Base-by-base conservation (phyloP, 371 early-diverging fungal genomes). In the Lichtheimia ornata region DNA sequence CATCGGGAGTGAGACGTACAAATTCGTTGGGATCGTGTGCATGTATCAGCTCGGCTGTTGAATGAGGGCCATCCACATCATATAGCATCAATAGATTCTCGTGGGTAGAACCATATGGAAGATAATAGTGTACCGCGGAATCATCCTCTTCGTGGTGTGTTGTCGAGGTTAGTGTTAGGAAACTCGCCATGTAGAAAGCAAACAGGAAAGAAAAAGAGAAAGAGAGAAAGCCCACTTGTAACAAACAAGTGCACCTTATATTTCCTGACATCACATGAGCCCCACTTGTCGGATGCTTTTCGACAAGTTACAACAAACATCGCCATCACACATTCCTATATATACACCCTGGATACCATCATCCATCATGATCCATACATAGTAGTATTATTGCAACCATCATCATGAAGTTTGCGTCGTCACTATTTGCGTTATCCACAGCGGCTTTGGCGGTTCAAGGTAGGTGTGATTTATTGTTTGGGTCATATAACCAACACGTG, bases 21-120 rank as follows among this genome's bases (percentile, higher is more conserved):
- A 56, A 56, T 13, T 45, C 45, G 24, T 27, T 24, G 30, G 15
- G 20, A 15, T 42, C 22, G 6, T 27, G 42, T 7, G 24, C 45
- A 45, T 56, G 45, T n/a, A 56, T 27, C 27, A 56, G 17, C 25
- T 56, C 57, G n/a, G 57, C 57, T 5, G 57, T 56, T n/a, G 57
- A 42, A 35, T 35, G 35, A 0, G 42, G 22, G 27, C 57, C 57
- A 9, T 5, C 30, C 4, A 12, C 47, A 14, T n/a, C 47, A 22
- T 47, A 47, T 2, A 47, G 47, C 17, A 47, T 5, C 47, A 47
- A 47, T 22, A 47, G 47, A 22, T 47, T 22, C 18, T 47, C 47
- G 17, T 47, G 47, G 17, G 47, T 47, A 2, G 47, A 47, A 17
- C 47, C 47, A 22, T 35, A 9, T 6, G 47, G 47, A 47, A 18